Base-by-base conservation (phyloP, 352 stramenopile species). In the Phytophthora europaea region DNA sequence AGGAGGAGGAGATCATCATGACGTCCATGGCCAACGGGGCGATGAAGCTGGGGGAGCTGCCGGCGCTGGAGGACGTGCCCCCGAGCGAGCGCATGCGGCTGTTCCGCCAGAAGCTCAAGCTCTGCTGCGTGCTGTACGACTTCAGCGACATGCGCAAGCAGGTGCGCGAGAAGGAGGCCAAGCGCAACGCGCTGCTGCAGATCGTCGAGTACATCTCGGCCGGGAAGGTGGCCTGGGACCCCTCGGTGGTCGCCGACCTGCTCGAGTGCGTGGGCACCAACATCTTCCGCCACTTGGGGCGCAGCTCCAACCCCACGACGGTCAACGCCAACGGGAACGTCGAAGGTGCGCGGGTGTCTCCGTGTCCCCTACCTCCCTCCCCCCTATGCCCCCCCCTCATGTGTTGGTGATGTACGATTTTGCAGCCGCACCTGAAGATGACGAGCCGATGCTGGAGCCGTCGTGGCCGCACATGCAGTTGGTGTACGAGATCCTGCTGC, bases 401-500 rank as follows among this genome's bases (percentile, higher is more conserved):
- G 15, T 56, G 20, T 10, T 71, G 23, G 6, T 40, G 34, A 13
- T 40, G 34, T 40, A 61, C 70, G 18, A 36, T 28, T 0, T 36
- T 68, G 20, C 45, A 69, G 75, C 61, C 58, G 97, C 98, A n/a
- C 81, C 94, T 82, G 98, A 99, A 67, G 98, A 99, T 76, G 98
- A 99, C 67, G 98, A 99, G 78, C 97, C 97, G n/a, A 89, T 99
- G 58, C 77, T 99, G 26, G 98, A 99, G 81, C 87, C 92, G 6
- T 93, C 97, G 18, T 99, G 98, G 98, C 97, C 97, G 22, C 98
- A 99, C 75, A 85, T 99, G 72, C 95, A 99, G 77, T 93, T 99
- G 31, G 97, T 99, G 20, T 99, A 99, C 78, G 98, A 99, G 82
- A 99, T 99, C 70, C 98, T 99, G 67, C 81, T 99, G 26, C 92